Percentiles rank a stretch among this genome's conserved stretches.
These are phyloP conservation scores for Verruconis gallopava DNA, from an alignment of 2,329 filamentous ascomycete genomes.

Conservation along the genomic window DNA sequence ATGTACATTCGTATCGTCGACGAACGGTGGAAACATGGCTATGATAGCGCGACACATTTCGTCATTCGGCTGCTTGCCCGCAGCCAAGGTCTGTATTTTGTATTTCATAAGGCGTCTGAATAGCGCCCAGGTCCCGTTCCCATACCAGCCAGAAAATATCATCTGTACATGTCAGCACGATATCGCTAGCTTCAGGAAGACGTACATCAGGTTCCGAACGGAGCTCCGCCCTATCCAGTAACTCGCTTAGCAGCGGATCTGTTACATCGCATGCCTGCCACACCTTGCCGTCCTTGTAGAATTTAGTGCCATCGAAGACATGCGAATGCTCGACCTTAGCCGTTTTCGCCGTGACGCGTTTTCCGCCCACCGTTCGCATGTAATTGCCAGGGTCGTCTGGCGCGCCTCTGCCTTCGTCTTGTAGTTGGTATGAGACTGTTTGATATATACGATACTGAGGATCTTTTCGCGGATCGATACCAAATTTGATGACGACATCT, in stretches of 20 bases:
- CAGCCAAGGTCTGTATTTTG: constrained; percentile 5
- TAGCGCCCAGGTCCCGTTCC: constrained; percentile 7
- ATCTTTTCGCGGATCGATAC: constrained; percentile 70
- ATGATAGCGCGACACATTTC: constrained; percentile 20
- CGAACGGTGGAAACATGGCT: constrained; percentile 21
- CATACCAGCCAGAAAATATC: constrained; percentile 9
- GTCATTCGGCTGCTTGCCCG: constrained; percentile 14
- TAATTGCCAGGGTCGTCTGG: constrained; percentile 6
- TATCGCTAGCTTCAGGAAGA: too few relatives aligned
- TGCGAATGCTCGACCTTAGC: constrained; percentile 40
- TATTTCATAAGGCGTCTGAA: constrained; percentile 7
- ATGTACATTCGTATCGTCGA: constrained; percentile 21
- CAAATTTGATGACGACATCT: constrained; percentile 74
- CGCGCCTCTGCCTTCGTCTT: constrained; percentile 11
- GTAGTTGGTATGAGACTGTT: constrained; percentile 59
- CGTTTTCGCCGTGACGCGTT: constrained; percentile 7
- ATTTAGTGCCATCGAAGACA: constrained; percentile 67
- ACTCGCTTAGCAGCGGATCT: constrained; percentile 55
- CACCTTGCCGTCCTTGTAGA: constrained; percentile 70
- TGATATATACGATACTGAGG: constrained; percentile 73
- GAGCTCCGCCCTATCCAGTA: constrained; percentile 51
- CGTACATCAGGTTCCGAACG: constrained; percentile 38
- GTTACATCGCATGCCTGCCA: constrained; percentile 92
- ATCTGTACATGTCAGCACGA: too few relatives aligned
- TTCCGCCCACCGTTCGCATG: constrained; percentile 6